Evolutionary conservation across 208 protist species (phyloP).

Genomic region (Leishmania tarentolae): DNA sequence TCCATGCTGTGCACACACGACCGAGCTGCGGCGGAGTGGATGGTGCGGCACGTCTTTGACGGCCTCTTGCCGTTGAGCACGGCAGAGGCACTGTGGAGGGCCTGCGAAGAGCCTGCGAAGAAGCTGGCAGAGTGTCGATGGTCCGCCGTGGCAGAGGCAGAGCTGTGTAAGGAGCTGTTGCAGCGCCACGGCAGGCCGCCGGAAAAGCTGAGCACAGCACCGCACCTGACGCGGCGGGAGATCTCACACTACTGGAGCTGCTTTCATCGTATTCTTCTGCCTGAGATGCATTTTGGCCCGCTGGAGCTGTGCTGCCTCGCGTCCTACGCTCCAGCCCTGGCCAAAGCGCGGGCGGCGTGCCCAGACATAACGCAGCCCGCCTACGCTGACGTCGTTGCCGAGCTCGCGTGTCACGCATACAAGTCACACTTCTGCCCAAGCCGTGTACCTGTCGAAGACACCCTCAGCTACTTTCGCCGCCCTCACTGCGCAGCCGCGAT

Average conservation of each 20-base stretch:
- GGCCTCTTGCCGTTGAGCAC: slow-evolving; percentile 35
- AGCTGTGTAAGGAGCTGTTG: slow-evolving; percentile 52
- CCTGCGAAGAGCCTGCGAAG: slow-evolving; percentile 27
- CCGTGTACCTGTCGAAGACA: slow-evolving; percentile 29
- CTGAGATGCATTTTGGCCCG: slow-evolving; percentile 59
- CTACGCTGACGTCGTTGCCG: slow-evolving; percentile 11
- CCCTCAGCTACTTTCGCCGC: slow-evolving; percentile 18
- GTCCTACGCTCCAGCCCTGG: slow-evolving; percentile 49
- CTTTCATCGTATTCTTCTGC: slow-evolving; percentile 52
- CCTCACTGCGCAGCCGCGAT: slow-evolving; percentile 18
- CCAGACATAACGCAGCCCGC: slow-evolving; percentile 6
- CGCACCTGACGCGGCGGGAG: slow-evolving; percentile 31
- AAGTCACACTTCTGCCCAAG: slow-evolving; percentile 22
- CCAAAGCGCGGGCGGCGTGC: slow-evolving; percentile 22
- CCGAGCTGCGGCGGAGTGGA: slow-evolving; percentile 17
- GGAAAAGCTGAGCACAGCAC: slow-evolving; percentile 40
- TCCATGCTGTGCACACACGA: not conserved
- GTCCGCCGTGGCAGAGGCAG: slow-evolving; percentile 54
- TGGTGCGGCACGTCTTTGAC: slow-evolving; percentile 40
- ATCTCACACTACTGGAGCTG: slow-evolving; percentile 76
- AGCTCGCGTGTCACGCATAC: slow-evolving; percentile 29
- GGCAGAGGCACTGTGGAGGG: slow-evolving; percentile 38
- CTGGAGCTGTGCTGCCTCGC: slow-evolving; percentile 76
- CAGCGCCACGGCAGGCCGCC: slow-evolving; percentile 36
- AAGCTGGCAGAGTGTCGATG: slow-evolving; percentile 47